Base-by-base conservation (phyloP, 2,329 filamentous ascomycete genomes). In the Fusarium oxysporum region DNA sequence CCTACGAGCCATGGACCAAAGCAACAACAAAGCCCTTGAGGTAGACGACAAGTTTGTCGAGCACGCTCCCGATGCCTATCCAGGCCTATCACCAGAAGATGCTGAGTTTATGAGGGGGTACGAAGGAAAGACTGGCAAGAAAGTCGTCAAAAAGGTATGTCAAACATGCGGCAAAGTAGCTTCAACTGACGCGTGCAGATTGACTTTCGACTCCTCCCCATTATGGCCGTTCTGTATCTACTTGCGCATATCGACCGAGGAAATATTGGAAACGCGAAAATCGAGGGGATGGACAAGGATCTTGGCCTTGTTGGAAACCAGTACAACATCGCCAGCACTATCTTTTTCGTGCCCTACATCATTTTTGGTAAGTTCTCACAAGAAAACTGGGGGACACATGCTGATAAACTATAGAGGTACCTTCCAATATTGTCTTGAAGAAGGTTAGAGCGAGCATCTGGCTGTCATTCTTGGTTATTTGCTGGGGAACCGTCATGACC, bases 321-420 rank as follows among this genome's bases (percentile, higher is more conserved):
- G 67, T 83, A 89, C 41, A 89, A 90, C 62, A 86, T 88, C 53
- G 75, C 81, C 35, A 75, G 72, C 57, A 84, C 86, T 6, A 85
- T 84, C 45, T 91, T 88, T 84, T 90, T 87, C 0, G 83, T 88
- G 2, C 89, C 89, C 13, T 91, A 90, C 67, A 85, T 89, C 1
- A 81, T 75, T 16, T 72, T 68, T 30, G 57, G 70, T 69, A 32
- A 23, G 61, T 44, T 6, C 4, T 33, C 38, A 54, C 60, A 11
- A 51, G 21, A 41, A 13, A 23, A 2, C 12, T 41, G 12, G 12
- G 21, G 6, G 11, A 23, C 3, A 30, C 32, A n/a, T 37, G 41
- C 66, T 64, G 19, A 73, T 14, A 6, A 21, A 8, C 88, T 78
- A 74, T 76, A 48, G 79, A 83, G 64, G 76, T 80, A 21, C 80